Base-by-base conservation (phyloP, 2,329 filamentous ascomycete genomes). In the Trichoderma sp. region DNA sequence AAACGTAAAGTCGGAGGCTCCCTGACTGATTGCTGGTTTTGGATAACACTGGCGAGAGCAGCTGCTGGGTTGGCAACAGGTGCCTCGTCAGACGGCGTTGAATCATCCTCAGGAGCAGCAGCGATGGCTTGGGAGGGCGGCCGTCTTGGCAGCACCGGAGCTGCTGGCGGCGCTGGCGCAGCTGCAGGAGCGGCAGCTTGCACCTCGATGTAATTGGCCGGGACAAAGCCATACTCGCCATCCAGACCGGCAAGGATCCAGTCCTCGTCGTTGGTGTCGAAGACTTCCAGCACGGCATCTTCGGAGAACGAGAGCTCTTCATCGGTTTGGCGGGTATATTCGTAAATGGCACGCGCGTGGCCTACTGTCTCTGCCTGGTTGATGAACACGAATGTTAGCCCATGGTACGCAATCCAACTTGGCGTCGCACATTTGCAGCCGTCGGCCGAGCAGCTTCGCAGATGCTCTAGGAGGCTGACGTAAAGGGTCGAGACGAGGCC, bases 301-400 rank as follows among this genome's bases (percentile, higher is more conserved):
- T 99, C 96, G 59, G 92, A 87, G 78, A 99, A 98, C 28, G 95
- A 98, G 11, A 99, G 85, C 81, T 99, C 96, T 81, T 99, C 96
- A 77, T 99, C 96, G 28, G 96, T 99, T 82, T 99, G 96, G 75
- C 95, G 89, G 61, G 92, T 92, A 79, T 99, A 99, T 79, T 99
- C 96, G 83, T 95, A 99, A n/a, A 98, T 87, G n/a, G 96, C 93
- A 79, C 91, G 94, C 60, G 95, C 96, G 73, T 90, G 86, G 71
- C 88, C 83, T 71, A 87, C 80, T 14, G 65, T 34, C 52, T 63
- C 68, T 34, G 68, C 68, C 68, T 69, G 24, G 21, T 21, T 56
- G 43, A 30, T 2, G 39, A 21, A 66, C 18, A 83, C 81, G 69
- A 52, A 7, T 10, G 55, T 67, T 39, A 67, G 88, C 87, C 86